Evolutionary conservation across 2,329 filamentous ascomycete species (phyloP), one percentile per base, ranked within the genome.

Genomic region (Aspergillus versicolor): DNA sequence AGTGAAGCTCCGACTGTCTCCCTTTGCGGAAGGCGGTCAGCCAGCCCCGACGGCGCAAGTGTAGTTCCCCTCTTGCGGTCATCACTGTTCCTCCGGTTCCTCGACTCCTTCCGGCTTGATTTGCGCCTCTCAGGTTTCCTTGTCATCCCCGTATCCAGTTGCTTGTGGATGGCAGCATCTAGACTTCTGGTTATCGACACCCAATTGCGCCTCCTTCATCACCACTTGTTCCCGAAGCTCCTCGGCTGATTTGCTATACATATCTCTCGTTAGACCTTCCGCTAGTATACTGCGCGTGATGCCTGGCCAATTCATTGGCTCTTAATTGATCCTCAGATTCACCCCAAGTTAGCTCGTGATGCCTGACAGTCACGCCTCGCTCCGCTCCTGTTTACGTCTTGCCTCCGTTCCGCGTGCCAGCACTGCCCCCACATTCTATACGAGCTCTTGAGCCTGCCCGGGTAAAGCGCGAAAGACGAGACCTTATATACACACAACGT

Each of bases 11-110:
- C 47, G 56, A 50, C 47, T 52, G 48, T 58, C 47, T 57, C 61
- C 30, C 38, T 51, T 57, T 52, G 5, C 19, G 59, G 60, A 47
- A 64, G 62, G 62, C 62, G 62, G 62, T 64, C 52, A 53, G 57
- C 9, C 21, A 8, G 51, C 0, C 22, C 32, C n/a, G 21, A 37
- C 22, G 42, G 45, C 30, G 42, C 19, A 40, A 21, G 46, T 38
- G n/a, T 17, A 37, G 34, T 13, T 38, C 54, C 46, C 56, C 54
- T 52, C 52, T 42, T 38, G 48, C 30, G 19, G 48, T 58, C 43
- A 47, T 50, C 41, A 54, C 32, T 40, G 38, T 45, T 19, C n/a
- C 52, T 45, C 22, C 24, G 12, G 38, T 32, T 19, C 27, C 44
- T 27, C 32, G 48, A 19, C 15, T 41, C 30, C 7, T 24, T n/a